Conservation (phyloP, 2,329 filamentous ascomycete genomes). For the Nemania serpens region DNA sequence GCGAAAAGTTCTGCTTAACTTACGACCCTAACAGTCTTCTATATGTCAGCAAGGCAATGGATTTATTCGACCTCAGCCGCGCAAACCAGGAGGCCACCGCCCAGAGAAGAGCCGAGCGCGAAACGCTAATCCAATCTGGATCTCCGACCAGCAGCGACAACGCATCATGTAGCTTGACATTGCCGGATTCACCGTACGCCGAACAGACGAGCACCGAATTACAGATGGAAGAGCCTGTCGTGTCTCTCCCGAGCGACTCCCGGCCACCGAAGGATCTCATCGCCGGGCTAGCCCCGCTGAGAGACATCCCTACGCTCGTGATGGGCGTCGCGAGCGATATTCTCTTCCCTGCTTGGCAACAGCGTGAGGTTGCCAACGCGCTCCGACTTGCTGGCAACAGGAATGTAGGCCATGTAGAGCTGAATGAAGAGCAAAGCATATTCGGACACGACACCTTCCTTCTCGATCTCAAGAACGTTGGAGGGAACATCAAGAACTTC, state of each 20-base stretch:
- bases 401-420: slow-evolving; percentile 82
- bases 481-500: slow-evolving; percentile 80
- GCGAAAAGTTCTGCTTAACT: slow-evolving; percentile 96
- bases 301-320: slow-evolving; percentile 80
- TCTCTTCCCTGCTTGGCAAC: slow-evolving; percentile 96
- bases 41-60: slow-evolving; percentile 99
- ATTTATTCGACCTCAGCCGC: slow-evolving; percentile 87
- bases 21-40: slow-evolving; percentile 95
- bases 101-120: slow-evolving; percentile 64
- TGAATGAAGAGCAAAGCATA: slow-evolving; percentile 90
- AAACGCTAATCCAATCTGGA: slow-evolving; percentile 59
- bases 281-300: slow-evolving; percentile 70
- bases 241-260: slow-evolving; percentile 42
- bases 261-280: slow-evolving; percentile 80
- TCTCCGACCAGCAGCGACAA: slow-evolving; percentile 45
- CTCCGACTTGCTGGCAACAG: slow-evolving; percentile 77
- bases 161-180: slow-evolving; percentile 73
- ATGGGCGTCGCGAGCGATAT: slow-evolving; percentile 96
- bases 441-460: slow-evolving; percentile 98
- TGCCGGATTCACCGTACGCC: slow-evolving; percentile 83
- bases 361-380: slow-evolving; percentile 88
- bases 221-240: slow-evolving; percentile 41
- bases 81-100: slow-evolving; percentile 69
- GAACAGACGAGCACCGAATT: slow-evolving; percentile 68
- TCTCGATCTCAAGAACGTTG: slow-evolving; percentile 88